Base-by-base conservation (phyloP, 352 stramenopile genomes). In the Phytopythium montanum region DNA sequence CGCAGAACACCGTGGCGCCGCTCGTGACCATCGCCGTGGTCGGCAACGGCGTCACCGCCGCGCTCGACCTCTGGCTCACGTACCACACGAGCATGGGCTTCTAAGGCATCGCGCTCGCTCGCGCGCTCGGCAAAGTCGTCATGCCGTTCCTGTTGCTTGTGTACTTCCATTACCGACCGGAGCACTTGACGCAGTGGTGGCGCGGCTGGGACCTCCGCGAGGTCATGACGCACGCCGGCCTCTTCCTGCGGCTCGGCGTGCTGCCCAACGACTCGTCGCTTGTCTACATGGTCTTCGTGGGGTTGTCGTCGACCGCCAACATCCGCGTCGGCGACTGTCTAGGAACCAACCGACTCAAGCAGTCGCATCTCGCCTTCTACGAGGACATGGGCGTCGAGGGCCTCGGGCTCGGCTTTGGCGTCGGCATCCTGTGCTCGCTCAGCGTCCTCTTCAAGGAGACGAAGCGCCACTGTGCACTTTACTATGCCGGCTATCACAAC, bases 1-100 rank as follows among this genome's bases (percentile, higher is more conserved):
- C 88, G 1, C 77, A 92, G 55, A 90, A 92, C 59, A 83, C 94
- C 39, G 74, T 90, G 52, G 59, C 73, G n/a, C 86, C 86, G 19
- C 73, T 95, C 58, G 72, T 95, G 34, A 61, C 77, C n/a, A 80
- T 90, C 16, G 76, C 79, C 1, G 59, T 85, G 3, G 51, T 82
- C 18, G 70, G 72, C 49, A 90, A 88, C 52, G 23, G 90, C 31
- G 81, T 95, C 26, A 93, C 88, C 60, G 63, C 88, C 34, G 58
- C 60, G 1, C 52, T 72, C 0, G 88, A 85, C 0, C 86, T 81
- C 56, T 76, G 77, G 42, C 60, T 97, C 39, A 89, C 87, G 33
- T 87, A 85, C 65, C 79, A 85, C 54, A 92, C 87, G 21, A 57
- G 68, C 0, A 76, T 83, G 31, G 87, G 84, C 7, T 97, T 90